Base-by-base conservation (phyloP, 768 basidiomycete species). In the Austroboletus eburneus region DNA sequence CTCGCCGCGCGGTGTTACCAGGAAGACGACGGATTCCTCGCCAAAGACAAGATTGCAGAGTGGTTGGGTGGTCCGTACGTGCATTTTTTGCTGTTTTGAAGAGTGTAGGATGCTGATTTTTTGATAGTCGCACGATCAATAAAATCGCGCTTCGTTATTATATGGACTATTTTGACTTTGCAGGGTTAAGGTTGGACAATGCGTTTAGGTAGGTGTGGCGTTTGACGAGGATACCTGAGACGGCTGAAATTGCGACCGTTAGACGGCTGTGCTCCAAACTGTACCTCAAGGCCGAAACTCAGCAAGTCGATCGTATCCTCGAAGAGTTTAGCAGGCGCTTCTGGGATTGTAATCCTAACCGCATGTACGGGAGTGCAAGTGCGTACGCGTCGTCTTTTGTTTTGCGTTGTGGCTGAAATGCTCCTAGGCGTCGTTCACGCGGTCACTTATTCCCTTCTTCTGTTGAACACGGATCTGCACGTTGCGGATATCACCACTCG, bases 401-500 rank as follows among this genome's bases (percentile, higher is more conserved):
- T 8, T 21, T 36, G 17, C 22, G 5, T 25, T 6, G 18, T 45
- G 30, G 18, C 47, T 52, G 32, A 52, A 54, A 16, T 30, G 25
- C 12, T 22, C 37, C 4, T 56, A 90, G 94, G 89, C 54, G 81
- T 97, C 51, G 89, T 98, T n/a, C 96, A 99, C 56, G 88, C 91
- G 2, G 87, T 94, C 39, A 78, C 91, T 2, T 98, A 95, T 58
- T 96, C 94, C 3, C 77, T 99, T 32, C 72, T 99, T 0, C 76
- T 98, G 25, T 78, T 98, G 42, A 99, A 99, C 70, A 99, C 96
- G 22, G 96, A 99, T 65, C 77, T 99, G 27, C 95, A 99, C 65
- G 86, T 99, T 42, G 96, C 94, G 25, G 94, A 97, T 30, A 74
- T 96, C 22, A 65, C 80, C 16, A 80, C 77, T 3, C 85, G 90